Base-by-base conservation (phyloP, 1,284 basidiomycete species). In the Cryptococcus neoformans region DNA sequence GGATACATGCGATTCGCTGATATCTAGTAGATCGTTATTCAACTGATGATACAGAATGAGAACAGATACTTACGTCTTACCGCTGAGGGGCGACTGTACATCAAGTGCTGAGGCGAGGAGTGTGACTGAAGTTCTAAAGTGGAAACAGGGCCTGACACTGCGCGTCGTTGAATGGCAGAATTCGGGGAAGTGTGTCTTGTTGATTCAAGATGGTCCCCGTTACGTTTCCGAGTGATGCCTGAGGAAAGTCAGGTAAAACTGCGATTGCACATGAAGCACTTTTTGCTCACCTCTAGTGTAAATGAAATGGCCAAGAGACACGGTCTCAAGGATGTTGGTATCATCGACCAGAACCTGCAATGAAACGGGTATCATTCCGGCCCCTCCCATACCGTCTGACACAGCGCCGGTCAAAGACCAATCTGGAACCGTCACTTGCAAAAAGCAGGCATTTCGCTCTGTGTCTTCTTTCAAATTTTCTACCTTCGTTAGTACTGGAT, bases 321-420 rank as follows among this genome's bases (percentile, higher is more conserved):
- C 62, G 39, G 68, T 64, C 49, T 72, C 69, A 8, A 72, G 47
- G 3, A 74, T 60, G 10, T 62, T 62, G 11, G 64, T 56, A 1
- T 58, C 58, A 14, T 66, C 67, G n/a, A 58, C 57, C 42, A 74
- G 50, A 3, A 73, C 71, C 53, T 76, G 69, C 16, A 73, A 62
- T 21, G 21, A 21, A 21, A 21, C 21, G 21, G 21, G 21, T 21
- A 21, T 21, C 21, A 21, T 21, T 21, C 21, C 21, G 21, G 21
- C 21, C 21, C 62, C 10, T 55, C 55, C 9, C 56, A 45, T 4
- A 62, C 65, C 51, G 53, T 52, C 12, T 41, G 44, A 12, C 53
- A 36, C 44, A 5, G 60, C 53, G 10, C 62, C 64, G 5, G 64
- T 63, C 47, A 40, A 53, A 6, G 56, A 50, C 58, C 59, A 63